phyloP scores from a whole-genome alignment of 768 basidiomycete species.

The Tricholoma flavovirens region DNA sequence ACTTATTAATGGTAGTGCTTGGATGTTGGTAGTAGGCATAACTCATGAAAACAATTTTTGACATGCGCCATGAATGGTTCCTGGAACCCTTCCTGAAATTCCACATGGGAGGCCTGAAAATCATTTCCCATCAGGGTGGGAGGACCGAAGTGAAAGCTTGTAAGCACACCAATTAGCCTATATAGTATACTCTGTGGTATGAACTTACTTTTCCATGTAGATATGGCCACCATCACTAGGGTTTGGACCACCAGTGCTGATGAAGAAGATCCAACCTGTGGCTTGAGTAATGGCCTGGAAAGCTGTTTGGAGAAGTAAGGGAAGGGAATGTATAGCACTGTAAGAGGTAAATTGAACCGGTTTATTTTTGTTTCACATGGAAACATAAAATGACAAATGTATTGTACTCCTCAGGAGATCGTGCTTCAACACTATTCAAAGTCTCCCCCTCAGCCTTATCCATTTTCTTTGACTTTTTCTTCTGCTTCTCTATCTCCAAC shows the following conservation, averaged over 20 bases:
- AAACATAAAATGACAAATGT: too few relatives aligned
- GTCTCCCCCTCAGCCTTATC: too few relatives aligned
- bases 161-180: background rate
- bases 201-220: background rate
- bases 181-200: background rate
- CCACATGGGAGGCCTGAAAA: background rate
- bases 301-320: background rate
- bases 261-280: too few relatives aligned
- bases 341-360: background rate
- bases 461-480: constrained; percentile 31
- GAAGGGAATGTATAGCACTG: background rate
- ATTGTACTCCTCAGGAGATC: too few relatives aligned
- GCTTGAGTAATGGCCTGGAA: too few relatives aligned
- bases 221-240: background rate
- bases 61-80: background rate
- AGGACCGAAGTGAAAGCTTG: background rate
- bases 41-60: background rate
- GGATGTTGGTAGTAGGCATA: too few relatives aligned
- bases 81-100: too few relatives aligned
- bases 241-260: too few relatives aligned
- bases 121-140: too few relatives aligned
- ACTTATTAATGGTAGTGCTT: too few relatives aligned
- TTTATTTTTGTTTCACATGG: background rate
- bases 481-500: constrained; percentile 45
- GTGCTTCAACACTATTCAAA: too few relatives aligned